These are phyloP conservation scores for Neurospora sp. DNA, from an alignment of 495 filamentous ascomycete species.

Conservation along the genomic window DNA sequence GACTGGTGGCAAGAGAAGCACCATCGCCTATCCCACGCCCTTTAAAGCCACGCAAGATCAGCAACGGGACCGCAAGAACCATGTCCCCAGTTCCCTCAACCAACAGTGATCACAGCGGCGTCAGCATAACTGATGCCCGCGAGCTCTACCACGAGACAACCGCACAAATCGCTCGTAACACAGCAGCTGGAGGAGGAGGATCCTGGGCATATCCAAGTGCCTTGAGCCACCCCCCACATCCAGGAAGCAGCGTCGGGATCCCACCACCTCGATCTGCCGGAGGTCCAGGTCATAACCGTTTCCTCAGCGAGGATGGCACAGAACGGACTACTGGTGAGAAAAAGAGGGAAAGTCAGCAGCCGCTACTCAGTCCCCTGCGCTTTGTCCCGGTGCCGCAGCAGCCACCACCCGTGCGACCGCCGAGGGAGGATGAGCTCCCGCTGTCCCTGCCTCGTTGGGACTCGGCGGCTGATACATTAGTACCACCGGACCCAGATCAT, in stretches of 20 bases:
- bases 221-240: neutral
- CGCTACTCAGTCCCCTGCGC: neutral
- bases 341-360: neutral
- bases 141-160: slow-evolving; percentile 17
- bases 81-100: neutral
- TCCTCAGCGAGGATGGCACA: neutral
- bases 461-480: neutral
- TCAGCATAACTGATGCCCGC: neutral
- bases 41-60: neutral
- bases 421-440: neutral
- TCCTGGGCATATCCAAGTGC: neutral
- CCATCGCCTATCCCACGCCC: neutral
- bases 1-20: neutral
- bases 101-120: neutral
- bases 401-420: neutral
- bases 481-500: neutral
- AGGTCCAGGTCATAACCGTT: neutral
- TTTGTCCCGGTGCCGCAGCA: neutral
- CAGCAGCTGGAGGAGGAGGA: neutral
- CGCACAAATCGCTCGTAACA: slow-evolving; percentile 8
- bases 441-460: neutral
- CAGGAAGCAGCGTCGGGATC: neutral
- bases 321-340: neutral
- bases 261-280: neutral
- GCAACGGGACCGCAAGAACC: neutral